phyloP scores from a whole-genome alignment of 768 basidiomycete genomes.

The Tubosaeta sp. region DNA sequence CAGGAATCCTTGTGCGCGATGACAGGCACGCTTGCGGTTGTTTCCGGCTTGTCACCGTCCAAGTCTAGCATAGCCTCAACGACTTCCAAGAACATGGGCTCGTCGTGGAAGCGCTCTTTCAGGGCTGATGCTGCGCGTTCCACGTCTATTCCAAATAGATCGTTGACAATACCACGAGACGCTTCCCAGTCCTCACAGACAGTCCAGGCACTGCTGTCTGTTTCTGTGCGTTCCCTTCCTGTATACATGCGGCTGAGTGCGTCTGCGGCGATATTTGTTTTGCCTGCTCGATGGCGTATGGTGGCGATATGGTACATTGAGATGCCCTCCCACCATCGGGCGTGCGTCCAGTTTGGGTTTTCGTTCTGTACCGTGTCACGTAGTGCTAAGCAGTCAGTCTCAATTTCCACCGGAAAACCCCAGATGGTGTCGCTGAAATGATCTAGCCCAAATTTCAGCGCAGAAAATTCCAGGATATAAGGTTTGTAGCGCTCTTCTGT shows the following conservation, averaged over 20 bases:
- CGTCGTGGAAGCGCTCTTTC: too few relatives aligned
- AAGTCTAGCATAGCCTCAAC: too few relatives aligned
- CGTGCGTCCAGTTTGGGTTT: neutral
- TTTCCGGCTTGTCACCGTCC: neutral
- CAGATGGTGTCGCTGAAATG: constrained; percentile 30
- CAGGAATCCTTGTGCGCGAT: too few relatives aligned
- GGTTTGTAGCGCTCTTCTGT: constrained; percentile 32
- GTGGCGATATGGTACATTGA: neutral
- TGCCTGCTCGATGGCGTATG: neutral
- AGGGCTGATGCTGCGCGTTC: neutral
- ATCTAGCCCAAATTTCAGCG: constrained; percentile 31
- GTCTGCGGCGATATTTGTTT: neutral
- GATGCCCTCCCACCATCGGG: neutral
- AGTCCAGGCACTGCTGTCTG: neutral
- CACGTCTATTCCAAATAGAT: neutral
- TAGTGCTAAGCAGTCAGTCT: neutral
- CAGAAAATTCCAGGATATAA: constrained; percentile 34
- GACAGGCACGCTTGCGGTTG: too few relatives aligned
- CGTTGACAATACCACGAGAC: neutral
- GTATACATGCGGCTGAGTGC: too few relatives aligned
- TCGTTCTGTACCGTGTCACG: neutral
- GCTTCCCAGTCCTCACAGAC: neutral
- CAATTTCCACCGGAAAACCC: neutral
- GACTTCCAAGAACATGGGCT: too few relatives aligned
- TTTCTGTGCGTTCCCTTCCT: too few relatives aligned